These are phyloP conservation scores for Fragaria vesca DNA, from an alignment of 306 rosid genomes.

Conservation along the genomic window DNA sequence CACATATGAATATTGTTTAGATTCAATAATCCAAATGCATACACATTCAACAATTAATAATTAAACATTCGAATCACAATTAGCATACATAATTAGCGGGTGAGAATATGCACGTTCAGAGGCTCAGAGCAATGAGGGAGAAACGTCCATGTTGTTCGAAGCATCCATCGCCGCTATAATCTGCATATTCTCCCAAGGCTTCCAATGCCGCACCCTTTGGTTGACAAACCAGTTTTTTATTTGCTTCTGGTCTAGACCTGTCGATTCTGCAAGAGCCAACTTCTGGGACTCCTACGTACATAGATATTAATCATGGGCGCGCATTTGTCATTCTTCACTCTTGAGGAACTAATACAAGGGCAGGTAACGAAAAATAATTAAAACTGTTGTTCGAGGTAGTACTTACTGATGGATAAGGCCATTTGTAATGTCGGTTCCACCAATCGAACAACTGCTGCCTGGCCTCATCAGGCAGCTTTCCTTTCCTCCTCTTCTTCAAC, in stretches of 20 bases:
- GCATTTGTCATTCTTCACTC: neutral
- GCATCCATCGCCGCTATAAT: conserved; percentile 84
- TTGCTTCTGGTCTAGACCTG: conserved; percentile 96
- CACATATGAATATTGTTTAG: neutral
- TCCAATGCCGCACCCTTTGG: conserved; percentile 97
- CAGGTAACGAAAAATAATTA: neutral
- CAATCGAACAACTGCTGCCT: conserved; percentile 92
- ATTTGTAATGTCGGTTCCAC: conserved; percentile 98
- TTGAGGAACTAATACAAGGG: neutral
- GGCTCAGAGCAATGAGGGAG: conserved; percentile 61
- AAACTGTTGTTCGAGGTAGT: neutral
- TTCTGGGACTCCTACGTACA: conserved; percentile 80
- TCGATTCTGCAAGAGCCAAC: conserved; percentile 86
- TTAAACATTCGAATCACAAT: neutral
- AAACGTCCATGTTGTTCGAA: conserved; percentile 72
- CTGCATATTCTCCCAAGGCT: conserved; percentile 97
- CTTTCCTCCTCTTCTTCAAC: conserved; percentile 88
- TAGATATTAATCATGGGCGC: too few species aligned
- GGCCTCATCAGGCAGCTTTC: conserved; percentile 94
- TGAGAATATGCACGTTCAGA: neutral
- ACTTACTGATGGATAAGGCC: conserved; percentile 94
- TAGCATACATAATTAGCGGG: neutral
- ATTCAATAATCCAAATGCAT: neutral
- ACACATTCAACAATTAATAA: neutral
- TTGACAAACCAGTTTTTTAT: conserved; percentile 99